Conservation (phyloP, 441 rosid species). For the Capsella rubella region DNA sequence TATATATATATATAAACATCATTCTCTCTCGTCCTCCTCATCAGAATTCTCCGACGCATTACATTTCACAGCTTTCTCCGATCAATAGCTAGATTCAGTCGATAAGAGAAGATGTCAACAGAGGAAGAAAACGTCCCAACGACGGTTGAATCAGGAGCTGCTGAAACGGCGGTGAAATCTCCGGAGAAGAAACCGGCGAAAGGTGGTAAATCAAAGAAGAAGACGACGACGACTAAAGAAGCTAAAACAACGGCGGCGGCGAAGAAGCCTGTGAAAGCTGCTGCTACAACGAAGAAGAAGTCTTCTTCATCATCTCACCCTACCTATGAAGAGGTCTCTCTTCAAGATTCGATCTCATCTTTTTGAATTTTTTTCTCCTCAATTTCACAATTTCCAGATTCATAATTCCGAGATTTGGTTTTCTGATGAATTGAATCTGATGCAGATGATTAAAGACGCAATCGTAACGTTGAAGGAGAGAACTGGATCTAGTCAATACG, state of each 20-base stretch:
- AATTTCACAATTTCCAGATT: neutral
- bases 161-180: conserved; percentile 20
- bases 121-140: conserved; percentile 41
- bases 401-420: neutral
- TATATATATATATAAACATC: conserved; percentile 55
- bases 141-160: conserved; percentile 42
- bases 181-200: conserved; percentile 53
- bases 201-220: conserved; percentile 56
- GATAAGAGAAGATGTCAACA: conserved; percentile 26
- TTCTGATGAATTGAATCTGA: neutral
- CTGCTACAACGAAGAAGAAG: conserved; percentile 52
- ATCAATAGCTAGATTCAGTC: neutral
- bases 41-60: conserved; percentile 33
- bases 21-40: conserved; percentile 42
- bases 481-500: conserved; percentile 90
- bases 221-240: conserved; percentile 56
- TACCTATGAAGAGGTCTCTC: conserved; percentile 73
- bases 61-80: neutral
- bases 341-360: neutral
- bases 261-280: conserved; percentile 47
- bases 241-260: conserved; percentile 49
- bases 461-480: conserved; percentile 80
- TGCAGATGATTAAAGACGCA: conserved; percentile 84
- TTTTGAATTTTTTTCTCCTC: neutral
- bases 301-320: conserved; percentile 62